phyloP scores from a whole-genome alignment of 306 rosid species.

The Lablab purpureus region DNA sequence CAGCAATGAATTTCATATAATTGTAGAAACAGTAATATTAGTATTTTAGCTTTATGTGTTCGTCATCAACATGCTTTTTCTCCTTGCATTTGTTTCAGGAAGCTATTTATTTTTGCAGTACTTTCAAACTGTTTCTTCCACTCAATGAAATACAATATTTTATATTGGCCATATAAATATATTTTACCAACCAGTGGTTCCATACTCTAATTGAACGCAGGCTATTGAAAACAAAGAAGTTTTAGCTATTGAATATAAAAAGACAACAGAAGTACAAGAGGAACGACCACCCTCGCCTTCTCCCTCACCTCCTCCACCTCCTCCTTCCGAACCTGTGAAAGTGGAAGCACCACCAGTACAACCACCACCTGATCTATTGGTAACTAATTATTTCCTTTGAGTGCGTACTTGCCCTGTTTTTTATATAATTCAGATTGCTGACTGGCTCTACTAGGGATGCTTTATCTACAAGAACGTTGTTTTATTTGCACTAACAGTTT shows the following conservation, averaged over 20 bases:
- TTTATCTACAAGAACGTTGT: conserved; percentile 4
- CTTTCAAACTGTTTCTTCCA: conserved; percentile 8
- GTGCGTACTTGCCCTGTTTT: neutral
- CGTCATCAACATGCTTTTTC: neutral
- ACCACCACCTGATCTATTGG: conserved; percentile 94
- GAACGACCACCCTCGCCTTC: conserved; percentile 49
- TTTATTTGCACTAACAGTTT: neutral
- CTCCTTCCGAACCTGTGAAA: conserved; percentile 83
- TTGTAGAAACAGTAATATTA: conserved; percentile 24
- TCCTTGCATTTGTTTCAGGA: conserved; percentile 15
- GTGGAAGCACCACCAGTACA: conserved; percentile 75
- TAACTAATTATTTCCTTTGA: conserved; percentile 42
- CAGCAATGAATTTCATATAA: conserved; percentile 2
- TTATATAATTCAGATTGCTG: conserved; percentile 23
- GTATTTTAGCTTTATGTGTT: conserved; percentile 1
- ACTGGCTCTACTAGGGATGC: conserved; percentile 1
- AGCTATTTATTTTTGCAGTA: neutral
- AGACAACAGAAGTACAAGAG: conserved; percentile 65
- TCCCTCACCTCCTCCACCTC: conserved; percentile 61
- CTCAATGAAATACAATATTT: conserved; percentile 17
- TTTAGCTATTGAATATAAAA: conserved; percentile 86
- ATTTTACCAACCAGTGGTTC: conserved; percentile 36
- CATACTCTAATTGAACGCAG: conserved; percentile 54
- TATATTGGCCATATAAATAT: neutral
- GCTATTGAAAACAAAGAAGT: conserved; percentile 73